Conservation (phyloP, 331 rosid genomes). For the Ulmus americana region DNA sequence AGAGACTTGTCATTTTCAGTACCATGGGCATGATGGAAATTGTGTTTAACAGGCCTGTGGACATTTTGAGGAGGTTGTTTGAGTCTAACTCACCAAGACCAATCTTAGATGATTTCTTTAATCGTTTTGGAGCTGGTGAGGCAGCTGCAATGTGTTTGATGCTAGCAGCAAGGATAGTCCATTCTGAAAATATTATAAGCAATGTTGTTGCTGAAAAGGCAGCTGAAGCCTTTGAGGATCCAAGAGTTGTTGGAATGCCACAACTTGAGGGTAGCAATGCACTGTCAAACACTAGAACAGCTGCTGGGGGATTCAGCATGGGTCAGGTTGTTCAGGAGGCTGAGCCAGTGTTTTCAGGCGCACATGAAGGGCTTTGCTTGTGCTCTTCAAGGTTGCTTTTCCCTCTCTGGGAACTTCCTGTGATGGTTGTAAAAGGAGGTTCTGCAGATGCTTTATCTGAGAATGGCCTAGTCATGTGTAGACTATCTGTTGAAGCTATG, state of each 20-base stretch:
- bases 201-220: slow-evolving; percentile 80
- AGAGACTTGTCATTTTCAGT: slow-evolving; percentile 82
- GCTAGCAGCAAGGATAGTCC: slow-evolving; percentile 78
- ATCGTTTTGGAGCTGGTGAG: slow-evolving; percentile 91
- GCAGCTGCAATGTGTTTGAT: slow-evolving; percentile 95
- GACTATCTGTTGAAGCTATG: slow-evolving; percentile 84
- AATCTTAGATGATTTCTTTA: slow-evolving; percentile 86
- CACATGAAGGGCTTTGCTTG: slow-evolving; percentile 96
- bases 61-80: slow-evolving; percentile 72
- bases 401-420: slow-evolving; percentile 96
- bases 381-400: slow-evolving; percentile 86
- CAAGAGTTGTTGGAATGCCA: slow-evolving; percentile 97
- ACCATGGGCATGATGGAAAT: slow-evolving; percentile 98
- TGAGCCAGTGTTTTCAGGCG: slow-evolving; percentile 93
- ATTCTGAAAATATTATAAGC: slow-evolving; percentile 70
- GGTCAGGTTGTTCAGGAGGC: slow-evolving; percentile 99
- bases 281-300: slow-evolving; percentile 73
- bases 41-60: slow-evolving; percentile 89
- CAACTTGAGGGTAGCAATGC: slow-evolving; percentile 81
- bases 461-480: slow-evolving; percentile 64
- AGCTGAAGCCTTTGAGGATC: slow-evolving; percentile 96
- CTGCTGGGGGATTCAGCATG: slow-evolving; percentile 94
- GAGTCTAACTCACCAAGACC: slow-evolving; percentile 78
- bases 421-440: slow-evolving; percentile 67
- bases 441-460: slow-evolving; percentile 46